Evolutionary conservation across 2,329 filamentous ascomycete genomes (phyloP).

Genomic region (Trichoderma sp.): DNA sequence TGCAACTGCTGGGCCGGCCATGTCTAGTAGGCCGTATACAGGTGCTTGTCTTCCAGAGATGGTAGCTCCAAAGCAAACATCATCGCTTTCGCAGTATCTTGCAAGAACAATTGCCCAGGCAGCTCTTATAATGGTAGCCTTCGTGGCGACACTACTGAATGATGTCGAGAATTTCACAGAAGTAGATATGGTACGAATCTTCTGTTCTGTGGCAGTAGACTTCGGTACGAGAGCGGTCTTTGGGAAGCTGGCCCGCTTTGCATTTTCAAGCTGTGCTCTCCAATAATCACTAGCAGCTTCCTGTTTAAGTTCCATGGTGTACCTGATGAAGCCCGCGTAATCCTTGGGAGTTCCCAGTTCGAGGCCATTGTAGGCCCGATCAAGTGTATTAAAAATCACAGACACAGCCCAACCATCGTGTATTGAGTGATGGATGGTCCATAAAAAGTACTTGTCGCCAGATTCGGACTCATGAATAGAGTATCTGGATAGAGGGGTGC

Average conservation of each 20-base stretch:
- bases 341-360: background rate
- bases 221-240: background rate
- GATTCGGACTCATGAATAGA: background rate
- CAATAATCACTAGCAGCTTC: background rate
- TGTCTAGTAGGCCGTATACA: conserved; percentile 30
- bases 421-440: conserved; percentile 29
- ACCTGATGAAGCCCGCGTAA: conserved; percentile 23
- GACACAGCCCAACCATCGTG: conserved; percentile 29
- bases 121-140: conserved; percentile 28
- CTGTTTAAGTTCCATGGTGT: conserved; percentile 11
- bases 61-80: conserved; percentile 32
- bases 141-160: conserved; percentile 13
- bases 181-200: background rate
- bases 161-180: background rate
- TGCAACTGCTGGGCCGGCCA: conserved; percentile 35
- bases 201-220: background rate
- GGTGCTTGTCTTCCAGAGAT: conserved; percentile 34
- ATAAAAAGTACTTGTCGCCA: conserved; percentile 23
- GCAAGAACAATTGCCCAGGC: conserved; percentile 32
- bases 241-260: conserved; percentile 18
- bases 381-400: conserved; percentile 10
- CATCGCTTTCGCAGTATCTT: conserved; percentile 25
- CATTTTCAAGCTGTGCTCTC: conserved; percentile 3
- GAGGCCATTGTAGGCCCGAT: conserved; percentile 14
- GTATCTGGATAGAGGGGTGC: conserved; percentile 9